Evolutionary conservation across 2,329 filamentous ascomycete species (phyloP).

Genomic region (Ophidiomyces ophidiicola): DNA sequence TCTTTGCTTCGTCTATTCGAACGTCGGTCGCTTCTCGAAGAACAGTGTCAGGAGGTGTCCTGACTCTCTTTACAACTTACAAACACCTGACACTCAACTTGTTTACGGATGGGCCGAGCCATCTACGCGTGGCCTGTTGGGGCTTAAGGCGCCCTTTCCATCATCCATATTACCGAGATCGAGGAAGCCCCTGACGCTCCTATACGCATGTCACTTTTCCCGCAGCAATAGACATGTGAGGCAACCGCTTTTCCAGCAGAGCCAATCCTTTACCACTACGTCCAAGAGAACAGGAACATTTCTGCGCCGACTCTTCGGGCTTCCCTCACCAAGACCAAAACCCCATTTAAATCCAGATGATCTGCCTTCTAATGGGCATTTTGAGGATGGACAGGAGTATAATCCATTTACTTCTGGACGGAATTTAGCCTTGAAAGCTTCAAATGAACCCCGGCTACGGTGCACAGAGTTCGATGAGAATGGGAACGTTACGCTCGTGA

Average conservation of each 20-base stretch:
- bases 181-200: neutral
- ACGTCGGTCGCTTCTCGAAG: neutral
- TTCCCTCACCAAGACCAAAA: slow-evolving; percentile 24
- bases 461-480: slow-evolving; percentile 93
- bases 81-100: neutral
- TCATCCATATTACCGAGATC: neutral
- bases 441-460: slow-evolving; percentile 70
- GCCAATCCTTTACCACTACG: slow-evolving; percentile 19
- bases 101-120: neutral
- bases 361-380: slow-evolving; percentile 42
- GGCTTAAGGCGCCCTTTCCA: slow-evolving; percentile 4
- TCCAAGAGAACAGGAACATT: slow-evolving; percentile 24
- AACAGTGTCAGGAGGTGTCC: neutral
- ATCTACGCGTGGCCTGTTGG: neutral
- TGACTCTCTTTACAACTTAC: neutral
- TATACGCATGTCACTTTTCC: neutral
- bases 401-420: slow-evolving; percentile 59
- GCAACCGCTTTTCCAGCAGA: neutral
- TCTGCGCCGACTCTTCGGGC: slow-evolving; percentile 28
- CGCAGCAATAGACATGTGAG: neutral
- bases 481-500: slow-evolving; percentile 82
- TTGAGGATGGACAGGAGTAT: slow-evolving; percentile 48
- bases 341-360: slow-evolving; percentile 44
- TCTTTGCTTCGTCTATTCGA: slow-evolving; percentile 35
- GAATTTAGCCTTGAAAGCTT: slow-evolving; percentile 59